Evolutionary conservation across 257 asterid genomes (phyloP), one percentile per base, ranked within the genome.

Genomic region (Petunia secreta): DNA sequence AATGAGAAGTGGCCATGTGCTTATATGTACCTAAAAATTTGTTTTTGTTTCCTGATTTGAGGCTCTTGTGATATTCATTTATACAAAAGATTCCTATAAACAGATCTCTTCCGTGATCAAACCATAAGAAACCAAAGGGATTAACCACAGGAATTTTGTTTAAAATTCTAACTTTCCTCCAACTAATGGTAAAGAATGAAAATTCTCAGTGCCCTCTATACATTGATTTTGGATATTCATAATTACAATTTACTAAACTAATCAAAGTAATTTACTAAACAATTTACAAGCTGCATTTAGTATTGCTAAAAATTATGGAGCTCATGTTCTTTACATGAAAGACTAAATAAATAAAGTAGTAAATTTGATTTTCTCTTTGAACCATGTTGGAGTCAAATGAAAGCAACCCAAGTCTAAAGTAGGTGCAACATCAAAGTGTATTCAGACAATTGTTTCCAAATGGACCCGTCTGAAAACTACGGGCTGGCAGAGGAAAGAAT

Each of bases 1-100:
- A 77, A 59, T 46, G 74, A 77, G 40, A 58, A 77, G 74, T 25
- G 43, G 46, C 16, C 40, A 25, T 69, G 43, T 69, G 16, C 77
- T 69, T 69, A 25, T 46, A 9, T 69, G 41, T 46, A 15, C 55
- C 37, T 36, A 14, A 9, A 36, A 37, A 4, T 63, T 16, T 44
- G 2, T 46, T 2, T 2, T 62, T 7, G 8, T 64, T 15, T 7
- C 14, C 14, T 66, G 7, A n/a, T 39, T 25, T 5, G 0, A 38
- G 9, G 8, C 3, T 63, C 71, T 63, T 63, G 41, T 63, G 37
- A 36, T 25, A 0, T 63, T 36, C 4, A 36, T 41, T 36, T 43
- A 37, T 11, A 0, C 11, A 53, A 8, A 53, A 53, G 15, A 53
- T 53, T 53, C 58, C 58, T 53, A 53, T 53, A 53, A 48, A 53